phyloP scores from a whole-genome alignment of 495 filamentous ascomycete genomes.

The Daldinia loculata region DNA sequence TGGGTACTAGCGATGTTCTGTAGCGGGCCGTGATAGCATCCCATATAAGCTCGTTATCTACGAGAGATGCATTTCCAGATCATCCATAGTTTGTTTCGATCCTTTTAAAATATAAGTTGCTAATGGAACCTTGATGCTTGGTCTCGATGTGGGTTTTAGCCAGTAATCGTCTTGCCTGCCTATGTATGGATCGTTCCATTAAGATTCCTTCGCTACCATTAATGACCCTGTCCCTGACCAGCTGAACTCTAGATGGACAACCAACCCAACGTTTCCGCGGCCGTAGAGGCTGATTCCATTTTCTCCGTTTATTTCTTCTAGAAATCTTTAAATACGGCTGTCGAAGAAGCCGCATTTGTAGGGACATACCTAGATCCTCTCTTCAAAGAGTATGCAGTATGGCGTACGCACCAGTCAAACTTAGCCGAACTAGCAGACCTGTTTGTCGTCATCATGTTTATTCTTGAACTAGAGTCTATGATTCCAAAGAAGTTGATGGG shows the following conservation, averaged over 20 bases:
- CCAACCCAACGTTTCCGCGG: constrained; percentile 18
- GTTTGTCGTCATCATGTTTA: constrained; percentile 18
- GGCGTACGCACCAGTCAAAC: constrained; percentile 7
- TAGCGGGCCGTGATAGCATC: constrained; percentile 20
- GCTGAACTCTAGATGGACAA: constrained; percentile 15
- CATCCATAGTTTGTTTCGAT: neutral
- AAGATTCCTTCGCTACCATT: constrained; percentile 8
- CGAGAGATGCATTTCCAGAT: neutral
- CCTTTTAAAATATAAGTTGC: neutral
- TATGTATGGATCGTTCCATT: neutral
- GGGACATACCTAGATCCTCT: constrained; percentile 3
- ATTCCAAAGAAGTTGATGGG: neutral
- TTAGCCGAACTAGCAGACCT: neutral
- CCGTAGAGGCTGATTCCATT: constrained; percentile 19
- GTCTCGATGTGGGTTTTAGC: neutral
- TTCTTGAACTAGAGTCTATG: neutral
- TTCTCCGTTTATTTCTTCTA: constrained; percentile 20
- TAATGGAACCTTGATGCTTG: neutral
- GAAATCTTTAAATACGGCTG: constrained; percentile 12
- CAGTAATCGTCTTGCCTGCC: constrained; percentile 1
- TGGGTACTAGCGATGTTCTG: constrained; percentile 3
- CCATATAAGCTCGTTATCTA: neutral
- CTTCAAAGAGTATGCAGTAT: neutral
- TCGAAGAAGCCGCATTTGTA: neutral
- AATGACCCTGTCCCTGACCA: neutral